Percentiles rank a stretch among this genome's conserved stretches.
Evolutionary conservation across 2,329 filamentous ascomycete species (phyloP).

Genomic region (Claviceps arundinis): DNA sequence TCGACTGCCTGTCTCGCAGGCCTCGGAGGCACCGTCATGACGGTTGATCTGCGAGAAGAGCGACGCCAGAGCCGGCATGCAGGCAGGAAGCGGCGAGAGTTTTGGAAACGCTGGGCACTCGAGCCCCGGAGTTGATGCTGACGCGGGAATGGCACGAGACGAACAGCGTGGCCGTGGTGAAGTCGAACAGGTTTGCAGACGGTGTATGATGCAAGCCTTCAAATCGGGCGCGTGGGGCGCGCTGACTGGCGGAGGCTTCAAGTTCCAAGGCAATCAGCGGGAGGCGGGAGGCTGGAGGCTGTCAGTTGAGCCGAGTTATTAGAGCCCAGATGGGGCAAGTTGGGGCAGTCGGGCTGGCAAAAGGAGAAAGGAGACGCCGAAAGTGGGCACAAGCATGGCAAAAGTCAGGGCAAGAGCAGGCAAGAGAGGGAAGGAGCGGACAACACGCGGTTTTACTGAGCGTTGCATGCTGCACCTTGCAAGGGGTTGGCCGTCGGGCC

Average conservation of each 20-base stretch:
- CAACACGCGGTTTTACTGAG: too few relatives aligned
- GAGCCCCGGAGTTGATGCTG: not conserved
- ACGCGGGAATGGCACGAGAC: not conserved
- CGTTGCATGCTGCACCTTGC: too few relatives aligned
- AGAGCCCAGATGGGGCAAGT: too few relatives aligned
- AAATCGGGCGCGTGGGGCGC: slow-evolving; percentile 8
- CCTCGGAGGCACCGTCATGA: slow-evolving; percentile 26
- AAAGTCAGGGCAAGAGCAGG: not conserved
- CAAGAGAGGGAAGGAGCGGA: too few relatives aligned
- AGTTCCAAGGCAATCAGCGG: not conserved
- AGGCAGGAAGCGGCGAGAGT: slow-evolving; percentile 2
- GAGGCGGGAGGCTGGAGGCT: not conserved
- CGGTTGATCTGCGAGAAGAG: slow-evolving; percentile 5
- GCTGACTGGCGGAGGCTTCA: slow-evolving; percentile 4
- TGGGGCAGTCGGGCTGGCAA: not conserved
- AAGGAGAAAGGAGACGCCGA: slow-evolving; percentile 7
- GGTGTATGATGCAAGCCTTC: not conserved
- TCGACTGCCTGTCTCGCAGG: slow-evolving; percentile 23
- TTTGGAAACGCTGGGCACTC: slow-evolving; percentile 2
- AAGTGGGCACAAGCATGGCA: not conserved
- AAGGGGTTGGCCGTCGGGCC: too few relatives aligned
- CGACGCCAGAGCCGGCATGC: slow-evolving; percentile 8
- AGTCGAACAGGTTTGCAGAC: not conserved
- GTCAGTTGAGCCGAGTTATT: too few relatives aligned
- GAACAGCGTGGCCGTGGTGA: not conserved